Evolutionary conservation across 768 basidiomycete species (phyloP), one percentile per base, ranked within the genome.

Genomic region (Tylopilus rubrobrunneus): DNA sequence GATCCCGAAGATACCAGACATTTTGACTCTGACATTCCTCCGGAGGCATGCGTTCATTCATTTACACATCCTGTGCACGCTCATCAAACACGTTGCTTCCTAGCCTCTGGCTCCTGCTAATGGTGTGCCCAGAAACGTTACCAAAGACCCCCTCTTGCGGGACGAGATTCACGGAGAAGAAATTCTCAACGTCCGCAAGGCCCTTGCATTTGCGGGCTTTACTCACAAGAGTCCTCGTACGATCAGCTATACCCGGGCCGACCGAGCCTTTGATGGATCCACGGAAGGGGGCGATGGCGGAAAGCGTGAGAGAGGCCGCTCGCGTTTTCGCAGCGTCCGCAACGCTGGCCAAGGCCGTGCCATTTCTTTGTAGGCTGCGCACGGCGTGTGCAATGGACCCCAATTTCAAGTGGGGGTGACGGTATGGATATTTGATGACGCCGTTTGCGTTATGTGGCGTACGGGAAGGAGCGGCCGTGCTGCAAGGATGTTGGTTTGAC

Each of bases 1-100:
- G 76, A 83, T 58, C 87, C 89, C 27, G 90, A 87, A 63, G 94
- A 98, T 69, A 98, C 96, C 15, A 80, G 84, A 56, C 95, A 99
- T 71, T 98, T 99, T 59, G 95, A 98, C 70, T 84, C 87, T 49
- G 92, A 96, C 70, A 98, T 97, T 63, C 91, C 91, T 21, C 75
- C 88, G 36, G 91, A 95, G 84, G 93, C 92, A 73, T 66, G 76
- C 51, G 12, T 61, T 55, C 48, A 72, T 63, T 69, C 67, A 66
- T 56, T 57, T 58, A 36, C 52, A 39, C 53, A 53, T 56, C 58
- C 47, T 58, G 51, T 58, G 57, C 55, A 60, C 41, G 63, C 62
- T 64, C 55, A 56, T 69, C 63, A 64, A 67, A 66, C 66, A 66
- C 59, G 58, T 59, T 61, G 59, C 58, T 31, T 62, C 63, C 61